phyloP scores from a whole-genome alignment of 805 yeast species.

The Myxozyma neglecta region DNA sequence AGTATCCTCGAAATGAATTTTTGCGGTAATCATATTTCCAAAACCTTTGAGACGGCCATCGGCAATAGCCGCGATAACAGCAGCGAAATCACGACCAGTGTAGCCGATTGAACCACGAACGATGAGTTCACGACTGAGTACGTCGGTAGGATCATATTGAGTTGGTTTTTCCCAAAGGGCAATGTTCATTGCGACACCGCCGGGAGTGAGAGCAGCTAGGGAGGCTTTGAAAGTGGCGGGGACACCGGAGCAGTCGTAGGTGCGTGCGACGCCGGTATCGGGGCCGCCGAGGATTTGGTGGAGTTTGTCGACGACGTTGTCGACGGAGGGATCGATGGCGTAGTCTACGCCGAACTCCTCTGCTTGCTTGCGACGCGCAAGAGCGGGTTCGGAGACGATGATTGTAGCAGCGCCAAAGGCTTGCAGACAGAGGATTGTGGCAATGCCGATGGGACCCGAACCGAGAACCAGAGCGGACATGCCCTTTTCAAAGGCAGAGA shows the following conservation, averaged over 20 bases:
- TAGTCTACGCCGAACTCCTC: slow-evolving; percentile 40
- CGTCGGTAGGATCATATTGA: slow-evolving; percentile 54
- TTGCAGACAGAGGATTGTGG: slow-evolving; percentile 51
- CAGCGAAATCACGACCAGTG: slow-evolving; percentile 55
- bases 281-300: slow-evolving; percentile 42
- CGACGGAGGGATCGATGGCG: slow-evolving; percentile 51
- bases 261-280: slow-evolving; percentile 53
- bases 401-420: slow-evolving; percentile 48
- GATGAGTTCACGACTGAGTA: slow-evolving; percentile 55
- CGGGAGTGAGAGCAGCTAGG: slow-evolving; percentile 50
- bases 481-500: slow-evolving; percentile 45
- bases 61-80: slow-evolving; percentile 54
- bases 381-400: slow-evolving; percentile 54
- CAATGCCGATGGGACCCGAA: slow-evolving; percentile 57
- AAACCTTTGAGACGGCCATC: slow-evolving; percentile 48
- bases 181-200: slow-evolving; percentile 61
- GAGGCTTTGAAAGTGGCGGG: slow-evolving; percentile 55
- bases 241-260: slow-evolving; percentile 59
- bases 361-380: slow-evolving; percentile 46
- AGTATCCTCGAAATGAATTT: slow-evolving; percentile 51
- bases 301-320: slow-evolving; percentile 44
- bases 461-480: slow-evolving; percentile 53
- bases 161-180: slow-evolving; percentile 62
- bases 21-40: slow-evolving; percentile 52
- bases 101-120: slow-evolving; percentile 65